A percentile compares a stretch with the other conserved stretches of the same genome.
Evolutionary conservation across 352 stramenopile genomes (phyloP).

Genomic region (Globisporangium viniferum): DNA sequence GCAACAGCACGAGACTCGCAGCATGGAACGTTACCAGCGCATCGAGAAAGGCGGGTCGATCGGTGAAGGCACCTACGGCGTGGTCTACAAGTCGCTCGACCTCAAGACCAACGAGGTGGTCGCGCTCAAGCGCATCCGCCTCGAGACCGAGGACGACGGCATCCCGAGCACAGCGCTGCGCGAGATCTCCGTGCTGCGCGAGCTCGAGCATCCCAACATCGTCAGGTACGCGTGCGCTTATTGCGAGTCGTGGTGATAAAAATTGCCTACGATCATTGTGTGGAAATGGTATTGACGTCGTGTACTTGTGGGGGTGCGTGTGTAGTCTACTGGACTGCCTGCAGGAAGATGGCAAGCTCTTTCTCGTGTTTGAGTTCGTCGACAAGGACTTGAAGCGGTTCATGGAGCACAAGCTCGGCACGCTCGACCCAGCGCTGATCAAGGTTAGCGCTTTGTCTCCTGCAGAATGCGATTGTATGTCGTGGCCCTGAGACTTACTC

Average conservation of each 20-base stretch:
- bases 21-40: constrained; percentile 91
- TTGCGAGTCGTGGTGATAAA: background rate
- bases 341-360: constrained; percentile 94
- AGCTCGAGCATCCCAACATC: constrained; percentile 98
- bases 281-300: background rate
- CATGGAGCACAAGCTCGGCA: constrained; percentile 89
- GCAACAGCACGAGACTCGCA: background rate
- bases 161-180: constrained; percentile 98
- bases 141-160: constrained; percentile 99
- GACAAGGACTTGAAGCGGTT: constrained; percentile 97
- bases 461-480: background rate
- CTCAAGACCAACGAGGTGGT: constrained; percentile 90
- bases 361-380: constrained; percentile 99
- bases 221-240: constrained; percentile 70
- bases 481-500: background rate
- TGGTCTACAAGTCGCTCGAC: constrained; percentile 96
- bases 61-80: constrained; percentile 95
- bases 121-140: constrained; percentile 95
- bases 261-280: background rate
- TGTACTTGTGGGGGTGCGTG: background rate
- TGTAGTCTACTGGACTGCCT: constrained; percentile 91
- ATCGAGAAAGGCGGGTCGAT: constrained; percentile 92
- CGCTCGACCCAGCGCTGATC: constrained; percentile 52
- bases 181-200: constrained; percentile 97
- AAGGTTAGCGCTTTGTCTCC: constrained; percentile 31